These are phyloP conservation scores for Aspergillus pseudotamarii DNA, from an alignment of 2,329 filamentous ascomycete species.

Conservation along the genomic window DNA sequence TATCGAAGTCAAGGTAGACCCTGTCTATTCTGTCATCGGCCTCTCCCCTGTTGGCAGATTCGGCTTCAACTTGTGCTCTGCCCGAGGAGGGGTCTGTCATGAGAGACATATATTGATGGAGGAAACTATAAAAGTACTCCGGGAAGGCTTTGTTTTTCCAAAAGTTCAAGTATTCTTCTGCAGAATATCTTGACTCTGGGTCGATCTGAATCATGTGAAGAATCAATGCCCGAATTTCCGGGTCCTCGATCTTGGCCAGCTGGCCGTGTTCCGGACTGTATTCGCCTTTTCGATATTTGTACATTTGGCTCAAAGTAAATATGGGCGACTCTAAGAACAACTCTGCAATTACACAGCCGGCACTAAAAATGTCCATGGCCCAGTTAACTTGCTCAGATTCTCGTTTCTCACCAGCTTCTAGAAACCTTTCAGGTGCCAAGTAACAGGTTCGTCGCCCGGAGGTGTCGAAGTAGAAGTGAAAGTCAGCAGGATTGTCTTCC, in stretches of 20 bases:
- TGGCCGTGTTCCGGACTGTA: constrained; percentile 84
- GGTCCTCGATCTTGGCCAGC: constrained; percentile 83
- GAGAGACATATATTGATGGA: constrained; percentile 96
- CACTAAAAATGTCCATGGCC: constrained; percentile 99
- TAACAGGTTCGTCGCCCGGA: constrained; percentile 92
- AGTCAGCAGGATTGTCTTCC: constrained; percentile 95
- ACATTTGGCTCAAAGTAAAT: constrained; percentile 96
- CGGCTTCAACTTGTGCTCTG: constrained; percentile 69
- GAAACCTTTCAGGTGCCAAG: constrained; percentile 88
- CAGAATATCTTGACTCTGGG: constrained; percentile 86
- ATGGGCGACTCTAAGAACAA: constrained; percentile 93
- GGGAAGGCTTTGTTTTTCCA: constrained; percentile 93
- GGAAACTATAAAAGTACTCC: constrained; percentile 93
- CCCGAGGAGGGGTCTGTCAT: constrained; percentile 89
- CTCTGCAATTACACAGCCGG: constrained; percentile 94
- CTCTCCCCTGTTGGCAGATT: constrained; percentile 74
- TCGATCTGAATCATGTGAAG: constrained; percentile 95
- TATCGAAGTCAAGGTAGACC: constrained; percentile 93
- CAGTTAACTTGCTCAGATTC: constrained; percentile 70
- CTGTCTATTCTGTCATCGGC: constrained; percentile 92
- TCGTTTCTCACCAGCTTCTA: constrained; percentile 68
- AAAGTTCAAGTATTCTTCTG: constrained; percentile 90
- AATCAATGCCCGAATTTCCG: constrained; percentile 84
- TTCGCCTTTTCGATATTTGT: constrained; percentile 88
- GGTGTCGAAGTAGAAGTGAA: constrained; percentile 96